These are phyloP conservation scores for Boletus semigastroideus DNA, from an alignment of 1,284 basidiomycete species.

Conservation along the genomic window DNA sequence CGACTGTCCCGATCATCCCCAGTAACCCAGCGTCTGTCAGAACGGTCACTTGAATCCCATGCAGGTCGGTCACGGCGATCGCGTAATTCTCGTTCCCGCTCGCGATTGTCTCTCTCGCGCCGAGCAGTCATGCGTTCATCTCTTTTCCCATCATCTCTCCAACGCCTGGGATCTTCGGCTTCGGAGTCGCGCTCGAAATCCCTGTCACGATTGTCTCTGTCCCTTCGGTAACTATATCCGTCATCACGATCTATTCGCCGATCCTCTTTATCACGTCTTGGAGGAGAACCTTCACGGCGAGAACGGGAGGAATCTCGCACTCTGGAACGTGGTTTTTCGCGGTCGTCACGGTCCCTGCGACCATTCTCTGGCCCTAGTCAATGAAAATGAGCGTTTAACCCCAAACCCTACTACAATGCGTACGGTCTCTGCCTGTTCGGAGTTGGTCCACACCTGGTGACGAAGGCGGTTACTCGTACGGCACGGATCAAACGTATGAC, in stretches of 20 bases:
- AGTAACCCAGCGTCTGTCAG: conserved; percentile 54
- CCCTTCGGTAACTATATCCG: conserved; percentile 25
- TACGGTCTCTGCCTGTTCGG: conserved; percentile 59
- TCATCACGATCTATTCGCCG: conserved; percentile 37
- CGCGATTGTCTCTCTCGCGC: conserved; percentile 45
- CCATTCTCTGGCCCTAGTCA: conserved; percentile 46
- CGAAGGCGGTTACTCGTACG: conserved; percentile 1
- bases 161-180: conserved; percentile 61
- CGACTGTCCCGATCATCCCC: conserved; percentile 66
- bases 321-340: conserved; percentile 58
- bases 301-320: conserved; percentile 58
- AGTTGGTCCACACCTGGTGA: conserved; percentile 47
- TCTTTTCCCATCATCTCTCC: conserved; percentile 77
- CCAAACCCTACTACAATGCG: conserved; percentile 28
- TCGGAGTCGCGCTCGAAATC: conserved; percentile 46
- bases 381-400: conserved; percentile 9
- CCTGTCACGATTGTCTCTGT: conserved; percentile 38
- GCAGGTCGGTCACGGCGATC: conserved; percentile 50
- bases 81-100: conserved; percentile 4
- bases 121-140: conserved; percentile 68
- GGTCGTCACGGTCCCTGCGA: conserved; percentile 59
- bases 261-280: conserved; percentile 46
- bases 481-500: conserved; percentile 1
- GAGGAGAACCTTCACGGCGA: conserved; percentile 54
- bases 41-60: conserved; percentile 39